A percentile compares a stretch with the other conserved stretches of the same genome.
Evolutionary conservation across 495 filamentous ascomycete genomes (phyloP).

Genomic region (Talaromyces proteolyticus): DNA sequence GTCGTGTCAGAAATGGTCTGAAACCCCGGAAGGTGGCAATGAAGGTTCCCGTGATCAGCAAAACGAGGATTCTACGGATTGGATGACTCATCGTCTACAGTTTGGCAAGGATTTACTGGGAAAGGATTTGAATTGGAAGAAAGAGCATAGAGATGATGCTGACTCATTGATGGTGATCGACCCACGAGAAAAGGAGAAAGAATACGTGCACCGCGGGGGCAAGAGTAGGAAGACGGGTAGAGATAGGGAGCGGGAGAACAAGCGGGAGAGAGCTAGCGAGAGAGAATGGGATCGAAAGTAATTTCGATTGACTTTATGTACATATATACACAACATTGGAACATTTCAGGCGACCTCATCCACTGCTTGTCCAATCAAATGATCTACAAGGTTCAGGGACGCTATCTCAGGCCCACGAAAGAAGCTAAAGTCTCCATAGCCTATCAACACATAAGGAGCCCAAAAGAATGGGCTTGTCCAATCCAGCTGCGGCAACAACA

Average conservation of each 20-base stretch:
- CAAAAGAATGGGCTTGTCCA: conserved; percentile 23
- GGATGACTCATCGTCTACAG: conserved; percentile 67
- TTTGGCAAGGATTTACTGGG: conserved; percentile 88
- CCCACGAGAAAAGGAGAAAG: conserved; percentile 76
- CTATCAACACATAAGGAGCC: conserved; percentile 21
- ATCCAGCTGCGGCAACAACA: conserved; percentile 19
- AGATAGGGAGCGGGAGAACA: conserved; percentile 35
- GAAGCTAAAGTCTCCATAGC: conserved; percentile 21
- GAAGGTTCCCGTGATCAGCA: conserved; percentile 42
- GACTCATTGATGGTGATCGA: conserved; percentile 94
- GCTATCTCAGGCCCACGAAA: neutral
- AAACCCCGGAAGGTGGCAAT: conserved; percentile 29
- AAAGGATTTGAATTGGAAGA: conserved; percentile 87
- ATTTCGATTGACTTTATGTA: no score
- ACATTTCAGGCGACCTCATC: no score
- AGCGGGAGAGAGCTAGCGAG: conserved; percentile 26
- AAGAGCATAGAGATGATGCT: conserved; percentile 78
- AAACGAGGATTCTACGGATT: conserved; percentile 49
- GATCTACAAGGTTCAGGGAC: neutral
- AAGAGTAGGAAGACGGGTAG: conserved; percentile 22
- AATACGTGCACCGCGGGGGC: conserved; percentile 33
- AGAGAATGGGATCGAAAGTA: conserved; percentile 30
- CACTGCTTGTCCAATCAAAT: no score
- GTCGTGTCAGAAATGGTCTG: conserved; percentile 78
- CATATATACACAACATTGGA: no score